A percentile compares a stretch with the other conserved stretches of the same genome.
phyloP scores from a whole-genome alignment of 208 protist species.

The Leptomonas seymouri region DNA sequence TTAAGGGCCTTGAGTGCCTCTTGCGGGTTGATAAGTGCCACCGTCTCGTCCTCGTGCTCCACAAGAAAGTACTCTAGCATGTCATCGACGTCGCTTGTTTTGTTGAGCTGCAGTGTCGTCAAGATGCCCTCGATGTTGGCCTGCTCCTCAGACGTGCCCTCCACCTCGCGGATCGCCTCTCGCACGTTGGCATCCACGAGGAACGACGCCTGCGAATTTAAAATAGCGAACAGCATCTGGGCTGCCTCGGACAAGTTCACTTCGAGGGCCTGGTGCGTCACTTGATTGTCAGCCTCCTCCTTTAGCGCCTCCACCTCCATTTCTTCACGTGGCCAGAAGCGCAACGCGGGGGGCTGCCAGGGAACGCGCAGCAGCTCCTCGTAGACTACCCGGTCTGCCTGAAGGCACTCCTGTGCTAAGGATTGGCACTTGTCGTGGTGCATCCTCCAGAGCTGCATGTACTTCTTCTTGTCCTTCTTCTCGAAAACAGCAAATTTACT shows the following conservation, averaged over 20 bases:
- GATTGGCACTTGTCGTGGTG: slow-evolving; percentile 93
- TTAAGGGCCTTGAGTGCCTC: slow-evolving; percentile 84
- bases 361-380: slow-evolving; percentile 94
- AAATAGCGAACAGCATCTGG: slow-evolving; percentile 83
- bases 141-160: slow-evolving; percentile 83
- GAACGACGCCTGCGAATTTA: slow-evolving; percentile 88
- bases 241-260: slow-evolving; percentile 79
- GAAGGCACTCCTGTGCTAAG: slow-evolving; percentile 86
- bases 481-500: slow-evolving; percentile 95
- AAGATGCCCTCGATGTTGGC: slow-evolving; percentile 92
- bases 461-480: slow-evolving; percentile 93
- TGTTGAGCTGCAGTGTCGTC: slow-evolving; percentile 90
- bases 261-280: slow-evolving; percentile 42
- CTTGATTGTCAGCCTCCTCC: slow-evolving; percentile 51
- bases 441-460: slow-evolving; percentile 94
- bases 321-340: slow-evolving; percentile 77
- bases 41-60: slow-evolving; percentile 65
- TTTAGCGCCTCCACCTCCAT: slow-evolving; percentile 42
- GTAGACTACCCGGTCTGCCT: slow-evolving; percentile 96
- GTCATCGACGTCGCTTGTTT: slow-evolving; percentile 84
- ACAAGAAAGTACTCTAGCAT: slow-evolving; percentile 90
- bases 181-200: slow-evolving; percentile 85
- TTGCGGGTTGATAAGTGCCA: slow-evolving; percentile 80
- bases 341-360: slow-evolving; percentile 84
- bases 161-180: slow-evolving; percentile 60